Percentiles rank a stretch among this genome's conserved stretches.
Conservation (phyloP, 208 protist genomes). For the Strigomonas culicis region DNA sequence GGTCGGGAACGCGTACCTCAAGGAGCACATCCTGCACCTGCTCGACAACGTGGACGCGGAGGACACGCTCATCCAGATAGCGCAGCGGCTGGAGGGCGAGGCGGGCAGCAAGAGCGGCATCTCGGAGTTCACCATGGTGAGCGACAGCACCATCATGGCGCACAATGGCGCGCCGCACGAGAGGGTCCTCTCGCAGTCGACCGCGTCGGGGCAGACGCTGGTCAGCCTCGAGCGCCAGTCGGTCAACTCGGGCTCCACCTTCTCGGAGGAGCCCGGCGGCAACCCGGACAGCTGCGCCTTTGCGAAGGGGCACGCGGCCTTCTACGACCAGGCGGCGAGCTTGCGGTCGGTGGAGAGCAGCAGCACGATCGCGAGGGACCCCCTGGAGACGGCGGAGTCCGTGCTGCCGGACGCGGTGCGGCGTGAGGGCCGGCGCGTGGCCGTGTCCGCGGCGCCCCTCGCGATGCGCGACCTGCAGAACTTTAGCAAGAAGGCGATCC, state of each 20-base stretch:
- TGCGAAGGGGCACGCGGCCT: constrained; percentile 12
- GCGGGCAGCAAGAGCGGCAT: not conserved
- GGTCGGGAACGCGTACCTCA: constrained; percentile 29
- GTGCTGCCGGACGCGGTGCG: constrained; percentile 18
- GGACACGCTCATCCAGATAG: constrained; percentile 43
- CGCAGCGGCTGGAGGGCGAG: constrained; percentile 33
- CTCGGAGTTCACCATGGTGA: constrained; percentile 12
- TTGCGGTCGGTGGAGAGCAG: not conserved
- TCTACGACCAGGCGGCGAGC: constrained; percentile 11
- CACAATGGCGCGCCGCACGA: not conserved
- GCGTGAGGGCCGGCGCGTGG: constrained; percentile 45
- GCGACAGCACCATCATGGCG: not conserved
- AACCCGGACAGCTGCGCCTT: not conserved
- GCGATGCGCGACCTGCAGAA: constrained; percentile 17
- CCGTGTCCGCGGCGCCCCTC: constrained; percentile 54
- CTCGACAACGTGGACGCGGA: constrained; percentile 49
- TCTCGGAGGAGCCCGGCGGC: not conserved
- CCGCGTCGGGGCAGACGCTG: constrained; percentile 2
- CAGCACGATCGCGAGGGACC: constrained; percentile 12
- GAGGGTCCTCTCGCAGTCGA: not conserved
- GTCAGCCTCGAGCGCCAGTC: not conserved
- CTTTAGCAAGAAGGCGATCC: not conserved
- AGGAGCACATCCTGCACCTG: constrained; percentile 57
- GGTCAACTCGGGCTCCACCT: constrained; percentile 6
- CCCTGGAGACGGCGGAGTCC: constrained; percentile 19